Conservation (phyloP, 208 protist species). For the Trypanosomatidae sp. region DNA sequence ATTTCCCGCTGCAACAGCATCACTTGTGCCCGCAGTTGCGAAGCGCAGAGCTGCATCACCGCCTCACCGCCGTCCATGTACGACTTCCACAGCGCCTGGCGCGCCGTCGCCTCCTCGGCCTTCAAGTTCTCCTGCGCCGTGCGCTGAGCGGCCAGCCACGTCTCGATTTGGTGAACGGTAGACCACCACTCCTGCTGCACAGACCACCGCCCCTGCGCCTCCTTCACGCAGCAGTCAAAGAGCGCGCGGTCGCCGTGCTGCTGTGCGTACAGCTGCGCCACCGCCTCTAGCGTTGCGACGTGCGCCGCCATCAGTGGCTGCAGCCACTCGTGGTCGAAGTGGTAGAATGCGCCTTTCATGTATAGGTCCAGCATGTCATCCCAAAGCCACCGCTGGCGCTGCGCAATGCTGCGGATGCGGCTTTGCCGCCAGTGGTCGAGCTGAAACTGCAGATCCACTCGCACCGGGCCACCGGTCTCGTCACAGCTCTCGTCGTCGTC, state of each 20-base stretch:
- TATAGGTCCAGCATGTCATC: conserved; percentile 47
- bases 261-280: conserved; percentile 38
- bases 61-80: conserved; percentile 22
- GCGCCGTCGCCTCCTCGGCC: conserved; percentile 21
- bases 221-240: conserved; percentile 44
- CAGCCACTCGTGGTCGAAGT: conserved; percentile 45
- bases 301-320: conserved; percentile 40
- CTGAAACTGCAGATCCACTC: conserved; percentile 33
- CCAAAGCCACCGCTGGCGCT: conserved; percentile 47
- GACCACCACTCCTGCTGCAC: conserved; percentile 35
- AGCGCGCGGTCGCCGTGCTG: conserved; percentile 36
- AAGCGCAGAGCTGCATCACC: conserved; percentile 26
- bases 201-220: conserved; percentile 42
- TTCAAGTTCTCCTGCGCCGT: conserved; percentile 20
- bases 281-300: conserved; percentile 27
- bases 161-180: conserved; percentile 33
- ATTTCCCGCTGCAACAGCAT: conserved; percentile 20
- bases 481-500: conserved; percentile 8
- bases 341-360: conserved; percentile 28
- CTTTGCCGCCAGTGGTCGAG: conserved; percentile 31
- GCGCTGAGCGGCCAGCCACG: conserved; percentile 29
- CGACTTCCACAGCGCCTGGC: conserved; percentile 29
- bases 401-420: conserved; percentile 16
- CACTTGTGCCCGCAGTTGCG: conserved; percentile 27
- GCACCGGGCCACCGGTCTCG: conserved; percentile 14